Evolutionary conservation across 495 filamentous ascomycete genomes (phyloP), one percentile per base, ranked within the genome.

Genomic region (Podospora australis): DNA sequence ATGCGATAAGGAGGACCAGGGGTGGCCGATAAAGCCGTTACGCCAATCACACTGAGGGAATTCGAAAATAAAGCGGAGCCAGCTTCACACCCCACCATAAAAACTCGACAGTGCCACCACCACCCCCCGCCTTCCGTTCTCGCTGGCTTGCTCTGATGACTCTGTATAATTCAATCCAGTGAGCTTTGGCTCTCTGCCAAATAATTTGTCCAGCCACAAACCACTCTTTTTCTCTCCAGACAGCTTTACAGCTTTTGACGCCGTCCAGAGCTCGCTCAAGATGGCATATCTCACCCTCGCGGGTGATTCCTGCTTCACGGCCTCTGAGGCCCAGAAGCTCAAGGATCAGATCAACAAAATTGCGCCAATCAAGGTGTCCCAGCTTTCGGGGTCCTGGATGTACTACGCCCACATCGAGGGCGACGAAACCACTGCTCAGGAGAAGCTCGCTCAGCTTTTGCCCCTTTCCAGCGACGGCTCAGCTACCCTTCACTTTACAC

Each of bases 281-380:
- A 65, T 65, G 62, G 54, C 58, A 36, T 49, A 48, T 39, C 41
- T 64, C 39, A 64, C 62, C 32, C 62, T 72, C 24, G 55, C 66
- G n/a, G 75, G 75, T 38, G 72, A 73, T 34, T 63, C 73, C 22
- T 75, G 72, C 69, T 77, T 71, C 63, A 76, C 72, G 40, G 43
- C 60, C 21, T 67, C 72, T 22, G 73, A 77, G 56, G 63, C 71
- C 46, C 55, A 70, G 56, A 79, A 77, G 57, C 54, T 78, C 35
- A 65, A 62, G 44, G 66, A 70, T 34, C 65, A 60, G 32, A 72
- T 78, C 54, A 73, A 71, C 56, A 67, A 70, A 54, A 49, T 57
- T 7, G 64, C 60, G 23, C 59, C 64, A 46, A 64, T 58, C 44
- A 68, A 68, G 55, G 68, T 73, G 23, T 57, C 60, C 34, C 59